Percentiles rank a stretch among this genome's conserved stretches.
Conservation (phyloP, 257 asterid genomes). For the Fraxinus americana region DNA sequence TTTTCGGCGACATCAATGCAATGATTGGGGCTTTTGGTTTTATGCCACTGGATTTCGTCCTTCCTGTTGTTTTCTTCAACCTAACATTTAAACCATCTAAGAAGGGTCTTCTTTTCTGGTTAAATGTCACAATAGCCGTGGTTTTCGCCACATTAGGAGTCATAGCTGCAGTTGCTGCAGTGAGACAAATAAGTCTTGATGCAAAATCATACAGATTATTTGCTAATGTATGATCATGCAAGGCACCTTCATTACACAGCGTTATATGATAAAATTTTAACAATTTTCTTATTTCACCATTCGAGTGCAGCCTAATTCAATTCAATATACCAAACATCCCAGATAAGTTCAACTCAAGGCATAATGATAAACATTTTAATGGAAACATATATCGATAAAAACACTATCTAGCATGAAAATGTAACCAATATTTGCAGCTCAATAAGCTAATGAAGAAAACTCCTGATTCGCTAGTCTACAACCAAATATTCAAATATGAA, state of each 20-base stretch:
- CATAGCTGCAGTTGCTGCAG: conserved; percentile 82
- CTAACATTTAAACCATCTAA: conserved; percentile 75
- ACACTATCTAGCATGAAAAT: background rate
- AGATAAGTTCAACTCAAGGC: background rate
- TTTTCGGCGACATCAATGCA: conserved; percentile 82
- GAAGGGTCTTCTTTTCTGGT: conserved; percentile 53
- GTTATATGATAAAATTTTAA: background rate
- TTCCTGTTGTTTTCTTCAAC: conserved; percentile 80
- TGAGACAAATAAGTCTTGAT: conserved; percentile 81
- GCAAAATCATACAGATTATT: conserved; percentile 67
- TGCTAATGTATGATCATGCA: conserved; percentile 52
- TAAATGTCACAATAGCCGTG: conserved; percentile 57
- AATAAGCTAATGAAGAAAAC: background rate
- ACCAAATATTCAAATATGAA: background rate
- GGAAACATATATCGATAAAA: background rate
- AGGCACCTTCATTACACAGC: background rate
- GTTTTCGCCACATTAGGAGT: conserved; percentile 60
- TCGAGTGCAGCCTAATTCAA: background rate
- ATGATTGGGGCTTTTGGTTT: conserved; percentile 87
- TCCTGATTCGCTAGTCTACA: background rate
- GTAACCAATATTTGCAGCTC: background rate
- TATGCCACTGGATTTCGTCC: conserved; percentile 89
- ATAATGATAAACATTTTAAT: too few species aligned
- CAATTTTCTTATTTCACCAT: background rate
- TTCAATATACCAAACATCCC: background rate